Evolutionary conservation across 2,329 filamentous ascomycete genomes (phyloP).

Genomic region (Hortaea werneckii): DNA sequence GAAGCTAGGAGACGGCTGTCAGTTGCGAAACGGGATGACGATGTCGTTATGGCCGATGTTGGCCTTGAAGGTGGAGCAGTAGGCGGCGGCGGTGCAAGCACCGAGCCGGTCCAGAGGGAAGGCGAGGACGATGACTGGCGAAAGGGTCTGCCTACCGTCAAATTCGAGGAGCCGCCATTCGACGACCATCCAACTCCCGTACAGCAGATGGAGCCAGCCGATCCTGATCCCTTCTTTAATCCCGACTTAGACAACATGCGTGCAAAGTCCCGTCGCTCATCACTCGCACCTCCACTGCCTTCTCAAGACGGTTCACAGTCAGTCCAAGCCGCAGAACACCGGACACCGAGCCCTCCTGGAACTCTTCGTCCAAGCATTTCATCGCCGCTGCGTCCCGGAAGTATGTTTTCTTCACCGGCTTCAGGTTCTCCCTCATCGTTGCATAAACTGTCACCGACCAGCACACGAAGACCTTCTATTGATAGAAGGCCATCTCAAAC

Average conservation of each 20-base stretch:
- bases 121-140: conserved; percentile 28
- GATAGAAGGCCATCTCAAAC: conserved; percentile 43
- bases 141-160: conserved; percentile 50
- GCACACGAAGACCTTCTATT: conserved; percentile 37
- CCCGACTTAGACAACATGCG: conserved; percentile 84
- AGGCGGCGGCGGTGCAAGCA: conserved; percentile 9
- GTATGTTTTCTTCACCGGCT: conserved; percentile 4
- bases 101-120: conserved; percentile 7
- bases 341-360: conserved; percentile 13
- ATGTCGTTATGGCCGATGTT: conserved; percentile 62
- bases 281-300: conserved; percentile 48
- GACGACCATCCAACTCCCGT: conserved; percentile 10
- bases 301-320: conserved; percentile 19
- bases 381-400: conserved; percentile 19
- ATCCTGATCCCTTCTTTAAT: conserved; percentile 89
- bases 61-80: conserved; percentile 25
- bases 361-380: conserved; percentile 4
- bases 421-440: conserved; percentile 16
- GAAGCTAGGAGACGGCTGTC: conserved; percentile 69
- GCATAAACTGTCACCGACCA: conserved; percentile 14
- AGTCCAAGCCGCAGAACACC: conserved; percentile 7
- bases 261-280: conserved; percentile 55
- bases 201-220: conserved; percentile 50
- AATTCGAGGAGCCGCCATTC: conserved; percentile 47
- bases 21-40: conserved; percentile 33